phyloP scores from a whole-genome alignment of 108 stramenopile genomes.

The Fragilaria radians region DNA sequence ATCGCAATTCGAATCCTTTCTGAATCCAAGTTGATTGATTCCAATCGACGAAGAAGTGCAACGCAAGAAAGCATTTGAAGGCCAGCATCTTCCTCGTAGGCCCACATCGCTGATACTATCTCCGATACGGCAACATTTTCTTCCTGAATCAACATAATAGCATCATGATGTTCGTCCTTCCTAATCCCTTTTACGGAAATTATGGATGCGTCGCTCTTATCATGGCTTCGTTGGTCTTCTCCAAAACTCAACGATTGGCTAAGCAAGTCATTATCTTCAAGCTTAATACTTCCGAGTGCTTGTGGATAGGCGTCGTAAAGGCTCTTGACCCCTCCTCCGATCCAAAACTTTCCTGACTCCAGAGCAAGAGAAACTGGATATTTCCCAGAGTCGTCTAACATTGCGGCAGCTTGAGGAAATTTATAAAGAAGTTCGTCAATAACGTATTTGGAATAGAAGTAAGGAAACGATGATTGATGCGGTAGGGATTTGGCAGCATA shows the following conservation, averaged over 20 bases:
- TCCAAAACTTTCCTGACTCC: conserved; percentile 74
- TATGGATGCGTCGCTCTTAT: conserved; percentile 21
- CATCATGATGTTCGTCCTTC: conserved; percentile 80
- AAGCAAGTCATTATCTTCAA: conserved; percentile 17
- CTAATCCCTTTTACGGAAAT: too few relatives aligned
- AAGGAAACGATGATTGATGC: conserved; percentile 21
- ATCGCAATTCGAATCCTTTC: conserved; percentile 45
- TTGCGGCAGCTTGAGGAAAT: conserved; percentile 70
- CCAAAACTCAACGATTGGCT: conserved; percentile 21
- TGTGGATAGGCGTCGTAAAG: conserved; percentile 71
- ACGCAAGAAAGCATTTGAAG: conserved; percentile 85
- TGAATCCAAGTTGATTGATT: conserved; percentile 1
- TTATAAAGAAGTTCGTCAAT: conserved; percentile 81
- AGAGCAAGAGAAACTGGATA: conserved; percentile 70
- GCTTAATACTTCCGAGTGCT: conserved; percentile 30
- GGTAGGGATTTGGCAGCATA: conserved; percentile 63
- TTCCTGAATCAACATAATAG: conserved; percentile 82
- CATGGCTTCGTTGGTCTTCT: conserved; percentile 29
- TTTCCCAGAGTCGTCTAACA: conserved; percentile 44
- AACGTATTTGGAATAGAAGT: conserved; percentile 74
- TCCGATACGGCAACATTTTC: conserved; percentile 48
- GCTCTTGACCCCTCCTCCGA: conserved; percentile 79
- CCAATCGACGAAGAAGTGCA: conserved; percentile 41
- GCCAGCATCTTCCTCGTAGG: conserved; percentile 82
- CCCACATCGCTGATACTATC: conserved; percentile 81